Base-by-base conservation (phyloP, 768 basidiomycete genomes). In the Suillus occidentalis region DNA sequence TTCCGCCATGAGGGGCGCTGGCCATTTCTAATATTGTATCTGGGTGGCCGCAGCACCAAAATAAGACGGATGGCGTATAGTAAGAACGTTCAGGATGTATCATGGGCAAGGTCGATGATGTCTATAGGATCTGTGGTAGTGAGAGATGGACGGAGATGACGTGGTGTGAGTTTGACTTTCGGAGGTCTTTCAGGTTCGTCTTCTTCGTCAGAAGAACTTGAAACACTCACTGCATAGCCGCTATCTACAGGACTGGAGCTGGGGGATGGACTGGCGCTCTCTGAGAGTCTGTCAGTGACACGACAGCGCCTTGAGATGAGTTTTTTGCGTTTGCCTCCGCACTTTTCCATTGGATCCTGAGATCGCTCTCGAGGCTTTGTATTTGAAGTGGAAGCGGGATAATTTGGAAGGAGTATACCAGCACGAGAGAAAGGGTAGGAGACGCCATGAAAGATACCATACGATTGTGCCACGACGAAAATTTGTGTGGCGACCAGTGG, bases 1-100 rank as follows among this genome's bases (percentile, higher is more conserved):
- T 77, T 71, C 93, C 93, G 67, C 95, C 95, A 78, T 98, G 95
- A 66, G 95, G 93, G 75, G 83, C 68, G 82, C 95, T 95, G 66
- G 89, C 86, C 90, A 92, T 92, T 12, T 69, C 56, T n/a, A 16
- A 49, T 61, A 42, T 18, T 50, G 45, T 45, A 52, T 43, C 25
- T 65, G 25, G 52, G 25, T 64, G n/a, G n/a, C n/a, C n/a, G n/a
- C n/a, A n/a, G n/a, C n/a, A n/a, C n/a, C n/a, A n/a, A n/a, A n/a
- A n/a, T n/a, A n/a, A n/a, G n/a, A n/a, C n/a, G n/a, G n/a, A n/a
- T n/a, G n/a, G n/a, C n/a, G n/a, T n/a, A n/a, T n/a, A n/a, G n/a
- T n/a, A n/a, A n/a, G n/a, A n/a, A n/a, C n/a, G n/a, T n/a, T n/a
- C n/a, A 18, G 16, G 67, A 55, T 14, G 73, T 70, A 52, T 83